These are phyloP conservation scores for Stereum hirsutum DNA, from an alignment of 1,284 basidiomycete genomes.

Conservation along the genomic window DNA sequence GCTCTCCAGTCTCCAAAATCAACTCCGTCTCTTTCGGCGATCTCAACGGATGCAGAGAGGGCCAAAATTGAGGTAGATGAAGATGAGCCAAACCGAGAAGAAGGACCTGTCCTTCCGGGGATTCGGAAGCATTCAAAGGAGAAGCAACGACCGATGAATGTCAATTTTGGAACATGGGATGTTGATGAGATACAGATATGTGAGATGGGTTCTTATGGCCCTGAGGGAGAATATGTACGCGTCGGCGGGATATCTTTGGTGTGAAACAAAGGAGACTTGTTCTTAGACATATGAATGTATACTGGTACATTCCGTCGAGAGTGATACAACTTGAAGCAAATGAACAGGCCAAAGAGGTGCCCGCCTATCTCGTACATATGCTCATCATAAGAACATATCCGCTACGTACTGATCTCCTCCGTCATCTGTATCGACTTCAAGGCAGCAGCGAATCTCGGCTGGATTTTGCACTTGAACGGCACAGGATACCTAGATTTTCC, in stretches of 20 bases:
- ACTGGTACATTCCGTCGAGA: too few relatives aligned
- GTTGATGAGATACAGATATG: conserved; percentile 49
- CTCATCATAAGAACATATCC: too few relatives aligned
- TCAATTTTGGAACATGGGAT: conserved; percentile 36
- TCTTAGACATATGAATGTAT: too few relatives aligned
- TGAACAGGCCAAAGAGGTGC: too few relatives aligned
- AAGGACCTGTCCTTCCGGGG: too few relatives aligned
- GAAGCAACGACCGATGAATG: conserved; percentile 14
- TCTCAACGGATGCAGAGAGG: background rate
- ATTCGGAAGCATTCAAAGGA: too few relatives aligned
- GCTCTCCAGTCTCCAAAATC: conserved; percentile 6
- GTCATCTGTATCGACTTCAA: conserved; percentile 4
- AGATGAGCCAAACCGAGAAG: too few relatives aligned
- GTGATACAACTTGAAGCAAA: too few relatives aligned
- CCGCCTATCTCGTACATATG: too few relatives aligned
- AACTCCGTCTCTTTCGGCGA: background rate
- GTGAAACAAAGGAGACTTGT: too few relatives aligned
- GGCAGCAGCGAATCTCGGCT: conserved; percentile 5
- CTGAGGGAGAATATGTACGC: conserved; percentile 44
- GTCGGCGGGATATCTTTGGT: conserved; percentile 11
- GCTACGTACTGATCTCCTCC: too few relatives aligned
- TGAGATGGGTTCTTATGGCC: conserved; percentile 49
- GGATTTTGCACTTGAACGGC: conserved; percentile 8
- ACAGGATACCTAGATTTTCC: conserved; percentile 3
- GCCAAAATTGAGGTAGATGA: too few relatives aligned